These are phyloP conservation scores for Mortierella sp. DNA, from an alignment of 371 early-diverging fungal genomes.

Conservation along the genomic window DNA sequence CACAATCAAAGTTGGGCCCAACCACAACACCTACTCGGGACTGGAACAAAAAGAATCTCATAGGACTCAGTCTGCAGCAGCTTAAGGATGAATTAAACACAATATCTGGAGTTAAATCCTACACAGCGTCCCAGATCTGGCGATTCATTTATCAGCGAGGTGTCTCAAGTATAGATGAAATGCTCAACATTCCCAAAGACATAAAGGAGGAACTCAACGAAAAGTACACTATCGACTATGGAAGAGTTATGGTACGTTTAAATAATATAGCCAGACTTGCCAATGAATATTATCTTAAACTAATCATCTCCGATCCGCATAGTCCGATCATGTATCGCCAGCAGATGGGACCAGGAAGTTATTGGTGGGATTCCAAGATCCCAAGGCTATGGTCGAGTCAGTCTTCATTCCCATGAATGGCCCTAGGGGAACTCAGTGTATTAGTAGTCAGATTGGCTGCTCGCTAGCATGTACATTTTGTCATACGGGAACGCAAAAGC, in stretches of 20 bases:
- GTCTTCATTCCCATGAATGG: constrained; percentile 78
- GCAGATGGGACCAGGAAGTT: constrained; percentile 72
- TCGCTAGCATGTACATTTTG: constrained; percentile 91
- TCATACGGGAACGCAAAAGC: constrained; percentile 93
- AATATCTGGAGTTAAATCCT: constrained; percentile 58
- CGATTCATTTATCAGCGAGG: constrained; percentile 76
- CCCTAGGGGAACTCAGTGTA: constrained; percentile 85
- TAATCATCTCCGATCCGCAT: neutral
- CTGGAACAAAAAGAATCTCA: constrained; percentile 62
- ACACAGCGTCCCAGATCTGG: constrained; percentile 73
- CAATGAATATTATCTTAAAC: neutral
- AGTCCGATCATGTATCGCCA: constrained; percentile 57
- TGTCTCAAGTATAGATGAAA: constrained; percentile 66
- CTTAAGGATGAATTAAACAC: constrained; percentile 57
- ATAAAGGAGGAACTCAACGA: constrained; percentile 64
- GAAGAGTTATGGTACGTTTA: constrained; percentile 65
- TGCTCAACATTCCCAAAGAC: constrained; percentile 72
- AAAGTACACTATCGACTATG: constrained; percentile 70
- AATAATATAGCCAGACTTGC: neutral
- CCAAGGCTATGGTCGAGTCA: constrained; percentile 72
- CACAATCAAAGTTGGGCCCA: neutral
- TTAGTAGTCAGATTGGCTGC: constrained; percentile 93
- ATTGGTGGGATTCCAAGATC: constrained; percentile 67
- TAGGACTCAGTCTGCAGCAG: constrained; percentile 61
- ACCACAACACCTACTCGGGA: constrained; percentile 21